Evolutionary conservation across 345 rosid species (phyloP).

Genomic region (Pseudoturritis turrita): DNA sequence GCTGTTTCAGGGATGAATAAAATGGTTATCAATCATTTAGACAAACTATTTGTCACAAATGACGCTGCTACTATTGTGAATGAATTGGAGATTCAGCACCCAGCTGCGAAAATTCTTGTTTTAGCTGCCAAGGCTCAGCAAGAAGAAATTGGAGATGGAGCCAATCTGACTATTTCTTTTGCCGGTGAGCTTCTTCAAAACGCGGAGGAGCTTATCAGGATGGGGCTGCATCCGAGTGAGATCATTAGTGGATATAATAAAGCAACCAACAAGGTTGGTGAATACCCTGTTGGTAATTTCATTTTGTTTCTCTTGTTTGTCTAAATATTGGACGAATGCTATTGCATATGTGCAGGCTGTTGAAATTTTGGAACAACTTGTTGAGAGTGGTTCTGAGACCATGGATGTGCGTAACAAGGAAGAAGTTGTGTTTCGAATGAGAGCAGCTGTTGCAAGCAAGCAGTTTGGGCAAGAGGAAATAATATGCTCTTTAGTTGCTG

Average conservation of each 20-base stretch:
- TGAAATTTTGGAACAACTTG: conserved; percentile 63
- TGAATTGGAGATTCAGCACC: conserved; percentile 98
- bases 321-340: neutral
- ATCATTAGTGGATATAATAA: conserved; percentile 91
- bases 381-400: conserved; percentile 86
- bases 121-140: conserved; percentile 95
- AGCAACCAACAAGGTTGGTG: conserved; percentile 51
- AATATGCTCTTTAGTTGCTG: conserved; percentile 69
- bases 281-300: neutral
- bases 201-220: conserved; percentile 93
- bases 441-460: conserved; percentile 98
- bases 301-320: neutral
- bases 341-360: conserved; percentile 38
- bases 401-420: conserved; percentile 91
- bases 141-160: conserved; percentile 98
- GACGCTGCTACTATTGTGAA: conserved; percentile 96
- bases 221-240: conserved; percentile 93
- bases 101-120: conserved; percentile 90
- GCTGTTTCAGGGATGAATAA: conserved; percentile 79
- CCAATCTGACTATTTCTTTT: conserved; percentile 83
- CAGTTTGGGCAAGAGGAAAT: conserved; percentile 92
- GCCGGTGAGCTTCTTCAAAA: conserved; percentile 94
- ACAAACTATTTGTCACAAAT: conserved; percentile 85
- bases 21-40: conserved; percentile 97
- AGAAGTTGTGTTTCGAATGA: conserved; percentile 74